phyloP scores from a whole-genome alignment of 1,284 basidiomycete genomes.

The Leccinum fallax region DNA sequence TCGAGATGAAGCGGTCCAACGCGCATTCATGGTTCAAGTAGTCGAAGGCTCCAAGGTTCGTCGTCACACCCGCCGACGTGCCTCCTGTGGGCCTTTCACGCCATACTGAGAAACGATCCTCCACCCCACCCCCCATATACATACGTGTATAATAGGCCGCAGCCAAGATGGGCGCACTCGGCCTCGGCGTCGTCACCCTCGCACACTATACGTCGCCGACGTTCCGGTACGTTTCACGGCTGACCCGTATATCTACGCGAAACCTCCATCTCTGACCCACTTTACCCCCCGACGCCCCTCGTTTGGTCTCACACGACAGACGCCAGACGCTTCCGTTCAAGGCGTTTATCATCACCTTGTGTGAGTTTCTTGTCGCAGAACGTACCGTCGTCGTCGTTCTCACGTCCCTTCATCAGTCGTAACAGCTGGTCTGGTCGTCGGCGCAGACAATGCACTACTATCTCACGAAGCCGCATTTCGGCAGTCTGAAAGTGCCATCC shows the following conservation, averaged over 20 bases:
- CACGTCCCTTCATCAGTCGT: constrained; percentile 43
- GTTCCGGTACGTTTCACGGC: constrained; percentile 57
- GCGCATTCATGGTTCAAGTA: constrained; percentile 56
- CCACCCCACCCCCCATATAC: not conserved
- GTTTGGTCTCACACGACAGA: constrained; percentile 39
- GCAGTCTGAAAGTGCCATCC: constrained; percentile 65
- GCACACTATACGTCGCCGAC: constrained; percentile 78
- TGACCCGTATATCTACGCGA: not conserved
- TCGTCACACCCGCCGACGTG: constrained; percentile 6
- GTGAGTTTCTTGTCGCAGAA: constrained; percentile 39
- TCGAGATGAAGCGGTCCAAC: constrained; percentile 53
- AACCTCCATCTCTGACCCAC: not conserved
- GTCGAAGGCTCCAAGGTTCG: constrained; percentile 52
- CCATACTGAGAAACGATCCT: not conserved
- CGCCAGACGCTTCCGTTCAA: constrained; percentile 83
- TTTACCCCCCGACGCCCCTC: not conserved
- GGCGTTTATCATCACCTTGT: constrained; percentile 66
- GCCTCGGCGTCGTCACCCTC: constrained; percentile 61
- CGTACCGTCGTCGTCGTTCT: not conserved
- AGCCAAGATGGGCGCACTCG: constrained; percentile 52
- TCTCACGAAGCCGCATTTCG: constrained; percentile 70
- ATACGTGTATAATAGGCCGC: constrained; percentile 51
- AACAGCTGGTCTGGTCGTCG: constrained; percentile 71
- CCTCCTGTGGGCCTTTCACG: not conserved
- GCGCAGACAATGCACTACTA: constrained; percentile 76